A percentile compares a stretch with the other conserved stretches of the same genome.
phyloP scores from a whole-genome alignment of 148 eudicot genomes.

The Pouteria glomerata region DNA sequence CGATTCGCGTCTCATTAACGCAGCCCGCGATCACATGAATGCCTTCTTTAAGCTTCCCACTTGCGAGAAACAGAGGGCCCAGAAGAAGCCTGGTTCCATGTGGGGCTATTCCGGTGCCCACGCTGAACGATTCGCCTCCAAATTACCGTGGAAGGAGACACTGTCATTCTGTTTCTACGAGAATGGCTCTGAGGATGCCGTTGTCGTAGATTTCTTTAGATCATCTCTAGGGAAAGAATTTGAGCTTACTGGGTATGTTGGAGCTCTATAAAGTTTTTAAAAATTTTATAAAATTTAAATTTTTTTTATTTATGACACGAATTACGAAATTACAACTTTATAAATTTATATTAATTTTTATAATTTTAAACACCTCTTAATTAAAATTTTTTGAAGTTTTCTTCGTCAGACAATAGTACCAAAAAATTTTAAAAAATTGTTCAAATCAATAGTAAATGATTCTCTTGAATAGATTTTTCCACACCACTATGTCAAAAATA shows the following conservation, averaged over 20 bases:
- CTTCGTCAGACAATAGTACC: no score
- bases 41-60: slow-evolving; percentile 21
- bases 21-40: slow-evolving; percentile 23
- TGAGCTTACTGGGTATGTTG: slow-evolving; percentile 29
- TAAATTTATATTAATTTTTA: no score
- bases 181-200: background rate
- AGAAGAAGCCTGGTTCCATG: slow-evolving; percentile 28
- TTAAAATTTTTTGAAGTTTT: no score
- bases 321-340: background rate
- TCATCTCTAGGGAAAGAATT: slow-evolving; percentile 27
- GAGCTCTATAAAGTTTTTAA: no score
- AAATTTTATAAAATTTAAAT: background rate
- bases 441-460: no score
- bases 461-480: no score
- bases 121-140: slow-evolving; percentile 29
- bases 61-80: slow-evolving; percentile 23
- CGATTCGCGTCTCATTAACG: slow-evolving; percentile 18
- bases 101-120: slow-evolving; percentile 46
- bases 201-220: slow-evolving; percentile 27
- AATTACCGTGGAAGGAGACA: slow-evolving; percentile 42
- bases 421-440: no score
- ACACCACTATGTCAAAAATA: no score
- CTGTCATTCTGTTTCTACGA: slow-evolving; percentile 26
- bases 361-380: no score
- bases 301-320: background rate